A percentile compares a stretch with the other conserved stretches of the same genome.
Evolutionary conservation across 768 basidiomycete species (phyloP).

Genomic region (Clitopilus passeckerianus): DNA sequence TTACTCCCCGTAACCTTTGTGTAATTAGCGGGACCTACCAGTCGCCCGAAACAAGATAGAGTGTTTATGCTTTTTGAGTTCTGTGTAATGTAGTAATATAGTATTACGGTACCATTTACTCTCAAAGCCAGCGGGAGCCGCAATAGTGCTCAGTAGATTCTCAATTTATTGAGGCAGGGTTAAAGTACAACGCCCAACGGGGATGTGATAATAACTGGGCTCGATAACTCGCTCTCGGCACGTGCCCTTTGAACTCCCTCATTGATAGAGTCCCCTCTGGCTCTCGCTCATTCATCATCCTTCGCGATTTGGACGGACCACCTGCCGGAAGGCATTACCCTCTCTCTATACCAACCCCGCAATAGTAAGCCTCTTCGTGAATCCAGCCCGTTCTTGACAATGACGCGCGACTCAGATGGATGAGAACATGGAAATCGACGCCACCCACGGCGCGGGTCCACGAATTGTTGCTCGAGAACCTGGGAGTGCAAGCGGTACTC

Average conservation of each 20-base stretch:
- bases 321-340: not conserved
- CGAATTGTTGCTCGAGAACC: constrained; percentile 4
- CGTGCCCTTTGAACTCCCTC: constrained; percentile 2
- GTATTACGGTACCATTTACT: not conserved
- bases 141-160: no score
- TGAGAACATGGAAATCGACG: constrained; percentile 43
- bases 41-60: constrained; percentile 49
- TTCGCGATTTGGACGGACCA: not conserved
- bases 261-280: not conserved
- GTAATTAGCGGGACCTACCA: constrained; percentile 77
- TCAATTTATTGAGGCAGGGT: not conserved
- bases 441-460: constrained; percentile 13
- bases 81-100: no score
- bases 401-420: constrained; percentile 23
- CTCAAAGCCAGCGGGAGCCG: no score
- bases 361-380: not conserved
- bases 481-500: not conserved
- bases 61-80: not conserved
- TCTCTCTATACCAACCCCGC: not conserved
- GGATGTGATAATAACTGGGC: not conserved
- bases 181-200: not conserved
- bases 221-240: not conserved
- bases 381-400: not conserved
- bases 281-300: not conserved
- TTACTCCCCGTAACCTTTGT: constrained; percentile 92